phyloP scores from a whole-genome alignment of 805 yeast species.

The Zygoascus tannicola region DNA sequence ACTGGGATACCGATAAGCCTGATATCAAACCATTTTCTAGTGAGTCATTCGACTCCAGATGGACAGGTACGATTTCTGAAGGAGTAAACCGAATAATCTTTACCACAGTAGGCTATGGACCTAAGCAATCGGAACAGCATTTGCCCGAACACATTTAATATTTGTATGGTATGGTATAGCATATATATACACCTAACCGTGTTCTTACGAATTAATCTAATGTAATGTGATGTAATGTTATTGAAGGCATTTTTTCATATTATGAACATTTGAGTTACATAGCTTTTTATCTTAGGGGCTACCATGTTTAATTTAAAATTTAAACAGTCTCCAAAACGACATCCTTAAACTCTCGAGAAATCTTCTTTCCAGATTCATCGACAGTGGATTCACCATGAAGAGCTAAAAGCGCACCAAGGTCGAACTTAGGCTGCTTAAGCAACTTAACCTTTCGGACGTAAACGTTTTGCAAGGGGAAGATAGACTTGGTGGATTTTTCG shows the following conservation, averaged over 20 bases:
- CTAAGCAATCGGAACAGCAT: conserved; percentile 36
- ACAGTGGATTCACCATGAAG: conserved; percentile 93
- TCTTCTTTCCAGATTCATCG: conserved; percentile 98
- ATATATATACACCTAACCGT: background rate
- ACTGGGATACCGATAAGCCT: conserved; percentile 48
- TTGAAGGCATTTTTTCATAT: background rate
- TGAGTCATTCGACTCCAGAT: conserved; percentile 25
- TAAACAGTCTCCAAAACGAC: conserved; percentile 96
- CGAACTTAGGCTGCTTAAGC: conserved; percentile 98
- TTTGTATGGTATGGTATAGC: no score
- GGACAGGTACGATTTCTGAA: conserved; percentile 43
- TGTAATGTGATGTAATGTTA: background rate
- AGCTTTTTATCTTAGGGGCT: no score
- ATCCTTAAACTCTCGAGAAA: conserved; percentile 92
- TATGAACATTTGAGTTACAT: background rate
- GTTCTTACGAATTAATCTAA: background rate
- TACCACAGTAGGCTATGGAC: conserved; percentile 85
- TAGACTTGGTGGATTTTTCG: conserved; percentile 88
- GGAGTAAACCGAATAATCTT: conserved; percentile 80
- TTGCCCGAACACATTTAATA: no score
- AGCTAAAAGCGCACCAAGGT: conserved; percentile 90
- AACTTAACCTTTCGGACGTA: conserved; percentile 98
- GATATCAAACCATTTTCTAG: conserved; percentile 17
- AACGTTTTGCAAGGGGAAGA: conserved; percentile 97
- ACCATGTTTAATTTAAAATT: no score